Evolutionary conservation across 805 yeast species (phyloP), one percentile per base, ranked within the genome.

Genomic region (Kodamaea leandrae): DNA sequence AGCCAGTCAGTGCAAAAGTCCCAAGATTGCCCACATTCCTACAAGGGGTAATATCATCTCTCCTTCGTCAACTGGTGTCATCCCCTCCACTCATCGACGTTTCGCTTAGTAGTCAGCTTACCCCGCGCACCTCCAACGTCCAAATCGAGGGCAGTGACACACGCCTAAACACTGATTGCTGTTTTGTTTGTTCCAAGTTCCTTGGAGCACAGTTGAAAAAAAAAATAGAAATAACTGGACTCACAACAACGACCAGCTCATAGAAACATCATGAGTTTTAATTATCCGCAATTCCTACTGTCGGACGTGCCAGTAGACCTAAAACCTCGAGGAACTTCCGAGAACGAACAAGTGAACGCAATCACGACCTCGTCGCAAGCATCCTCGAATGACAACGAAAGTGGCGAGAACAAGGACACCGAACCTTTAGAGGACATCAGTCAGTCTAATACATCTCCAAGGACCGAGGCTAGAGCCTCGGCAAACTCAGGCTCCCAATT

Each of bases 161-260:
- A 21, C 24, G 24, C 28, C 6, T 27, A 14, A 5, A 27, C 8
- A 27, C 18, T 17, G 15, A 27, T 30, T 30, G 21, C 33, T 30
- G 21, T 28, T 17, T 30, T 16, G 33, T 12, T 30, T 17, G 13
- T 16, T 13, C 10, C 25, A 21, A 30, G 16, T 28, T 28, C 10
- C 32, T 34, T 21, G 13, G 17, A 10, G 19, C 20, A 18, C 20
- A 26, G 21, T 13, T 36, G 26, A 35, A 39, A 33, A 39, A 39
- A 39, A 39, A 39, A 34, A 39, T 25, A 39, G 35, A 38, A 26
- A 16, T 28, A 24, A 34, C 6, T 60, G 61, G 66, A 57, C 52
- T 48, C 54, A 62, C 47, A 58, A 62, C 38, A 62, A 64, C 52
- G 68, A 68, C 35, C 67, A 65, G 40, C 63, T 66, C 47, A 54